A percentile compares a stretch with the other conserved stretches of the same genome.
These are phyloP conservation scores for Hypholoma fasciculare DNA, from an alignment of 768 basidiomycete genomes.

Conservation along the genomic window DNA sequence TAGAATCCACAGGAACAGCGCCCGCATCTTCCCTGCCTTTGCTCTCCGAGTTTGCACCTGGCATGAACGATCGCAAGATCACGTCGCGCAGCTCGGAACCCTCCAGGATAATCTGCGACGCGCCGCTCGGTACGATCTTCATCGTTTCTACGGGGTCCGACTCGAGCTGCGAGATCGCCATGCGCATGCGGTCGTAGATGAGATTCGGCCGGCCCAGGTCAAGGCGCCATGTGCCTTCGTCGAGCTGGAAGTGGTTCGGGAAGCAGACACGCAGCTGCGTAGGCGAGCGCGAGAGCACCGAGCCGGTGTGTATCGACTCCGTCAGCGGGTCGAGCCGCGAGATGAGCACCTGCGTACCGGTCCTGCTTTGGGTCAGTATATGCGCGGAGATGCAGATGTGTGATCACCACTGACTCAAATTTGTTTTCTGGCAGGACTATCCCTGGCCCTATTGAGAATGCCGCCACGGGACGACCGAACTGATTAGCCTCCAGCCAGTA, in stretches of 20 bases:
- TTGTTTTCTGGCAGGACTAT: slow-evolving; percentile 60
- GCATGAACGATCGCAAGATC: slow-evolving; percentile 57
- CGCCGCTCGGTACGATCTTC: slow-evolving; percentile 20
- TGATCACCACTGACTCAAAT: slow-evolving; percentile 59
- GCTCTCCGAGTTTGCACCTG: slow-evolving; percentile 18
- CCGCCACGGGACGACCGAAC: slow-evolving; percentile 66
- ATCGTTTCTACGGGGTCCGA: slow-evolving; percentile 51
- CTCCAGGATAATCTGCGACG: slow-evolving; percentile 54
- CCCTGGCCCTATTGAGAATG: slow-evolving; percentile 66
- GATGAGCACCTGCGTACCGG: slow-evolving; percentile 68
- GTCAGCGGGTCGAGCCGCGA: slow-evolving; percentile 62
- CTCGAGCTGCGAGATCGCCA: slow-evolving; percentile 59
- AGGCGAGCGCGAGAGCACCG: slow-evolving; percentile 47
- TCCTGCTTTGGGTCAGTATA: slow-evolving; percentile 37
- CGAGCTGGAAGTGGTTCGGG: slow-evolving; percentile 40
- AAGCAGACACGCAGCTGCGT: slow-evolving; percentile 30
- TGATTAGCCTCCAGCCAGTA: slow-evolving; percentile 69
- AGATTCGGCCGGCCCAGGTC: slow-evolving; percentile 73
- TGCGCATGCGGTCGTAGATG: slow-evolving; percentile 66
- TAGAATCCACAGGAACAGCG: slow-evolving; percentile 32
- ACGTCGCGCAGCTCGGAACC: slow-evolving; percentile 77
- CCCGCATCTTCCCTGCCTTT: slow-evolving; percentile 17
- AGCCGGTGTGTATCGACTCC: slow-evolving; percentile 54
- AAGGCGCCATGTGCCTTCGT: slow-evolving; percentile 58
- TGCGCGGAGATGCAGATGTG: background rate